phyloP scores from a whole-genome alignment of 257 asterid genomes.

The Cinchona pubescens region DNA sequence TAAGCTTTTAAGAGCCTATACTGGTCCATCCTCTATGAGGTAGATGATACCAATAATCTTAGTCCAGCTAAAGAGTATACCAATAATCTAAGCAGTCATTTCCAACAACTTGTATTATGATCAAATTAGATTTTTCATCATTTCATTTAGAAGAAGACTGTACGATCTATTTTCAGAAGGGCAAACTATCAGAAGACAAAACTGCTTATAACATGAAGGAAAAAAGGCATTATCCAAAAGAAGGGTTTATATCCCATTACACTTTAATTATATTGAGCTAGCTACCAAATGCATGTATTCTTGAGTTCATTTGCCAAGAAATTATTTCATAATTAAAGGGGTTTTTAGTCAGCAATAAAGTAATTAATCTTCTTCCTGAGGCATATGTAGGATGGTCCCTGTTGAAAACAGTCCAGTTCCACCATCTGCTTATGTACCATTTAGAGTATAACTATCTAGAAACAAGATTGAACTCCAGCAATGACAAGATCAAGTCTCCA shows the following conservation, averaged over 20 bases:
- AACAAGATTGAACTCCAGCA: constrained; percentile 19
- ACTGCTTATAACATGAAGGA: not conserved
- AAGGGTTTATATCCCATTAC: not conserved
- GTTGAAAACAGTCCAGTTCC: constrained; percentile 31
- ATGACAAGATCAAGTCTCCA: constrained; percentile 27
- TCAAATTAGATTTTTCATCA: not conserved
- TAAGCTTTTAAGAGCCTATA: constrained; percentile 55
- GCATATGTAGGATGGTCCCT: constrained; percentile 57
- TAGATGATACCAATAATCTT: constrained; percentile 47
- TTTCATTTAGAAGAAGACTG: no score
- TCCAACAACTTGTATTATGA: not conserved
- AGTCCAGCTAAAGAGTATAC: constrained; percentile 33
- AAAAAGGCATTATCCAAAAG: not conserved
- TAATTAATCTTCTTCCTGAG: constrained; percentile 20
- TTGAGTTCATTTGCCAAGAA: constrained; percentile 20
- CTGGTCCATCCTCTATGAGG: constrained; percentile 69
- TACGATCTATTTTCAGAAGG: no score
- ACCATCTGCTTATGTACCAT: constrained; percentile 21
- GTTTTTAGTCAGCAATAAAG: constrained; percentile 41
- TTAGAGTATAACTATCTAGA: constrained; percentile 16
- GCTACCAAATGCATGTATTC: constrained; percentile 13
- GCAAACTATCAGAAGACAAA: no score
- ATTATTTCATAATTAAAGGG: constrained; percentile 32
- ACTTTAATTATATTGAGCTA: not conserved
- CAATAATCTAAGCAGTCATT: constrained; percentile 27